Conservation (phyloP, 108 stramenopile species). For the Heterococcus sp. region DNA sequence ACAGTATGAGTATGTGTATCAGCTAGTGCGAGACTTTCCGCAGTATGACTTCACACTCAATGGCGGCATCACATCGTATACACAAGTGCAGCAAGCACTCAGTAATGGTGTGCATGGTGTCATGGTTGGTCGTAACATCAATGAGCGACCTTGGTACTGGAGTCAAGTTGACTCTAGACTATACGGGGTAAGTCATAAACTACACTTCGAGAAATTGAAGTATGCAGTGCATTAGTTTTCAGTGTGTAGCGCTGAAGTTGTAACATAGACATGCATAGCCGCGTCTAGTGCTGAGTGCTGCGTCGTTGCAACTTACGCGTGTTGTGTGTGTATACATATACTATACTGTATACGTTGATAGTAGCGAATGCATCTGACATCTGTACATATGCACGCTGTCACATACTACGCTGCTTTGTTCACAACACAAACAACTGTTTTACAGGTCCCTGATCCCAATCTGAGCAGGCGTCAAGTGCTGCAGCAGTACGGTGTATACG, state of each 20-base stretch:
- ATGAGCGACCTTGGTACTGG: constrained; percentile 43
- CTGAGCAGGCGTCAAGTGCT: constrained; percentile 23
- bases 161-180: constrained; percentile 22
- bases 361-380: too few relatives aligned
- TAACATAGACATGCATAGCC: too few relatives aligned
- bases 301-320: too few relatives aligned
- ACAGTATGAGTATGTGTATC: constrained; percentile 37
- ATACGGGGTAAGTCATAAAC: constrained; percentile 32
- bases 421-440: too few relatives aligned
- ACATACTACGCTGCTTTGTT: too few relatives aligned
- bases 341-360: too few relatives aligned
- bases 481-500: constrained; percentile 33
- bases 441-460: constrained; percentile 10
- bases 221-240: too few relatives aligned
- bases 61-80: constrained; percentile 44
- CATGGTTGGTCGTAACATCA: constrained; percentile 39
- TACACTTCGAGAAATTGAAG: too few relatives aligned
- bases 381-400: too few relatives aligned
- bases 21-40: constrained; percentile 33
- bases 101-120: background rate
- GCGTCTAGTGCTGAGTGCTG: too few relatives aligned
- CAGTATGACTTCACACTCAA: constrained; percentile 39
- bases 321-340: too few relatives aligned
- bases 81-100: constrained; percentile 6
- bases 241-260: too few relatives aligned